Evolutionary conservation across 306 rosid species (phyloP).

Genomic region (Dryas drummondii): DNA sequence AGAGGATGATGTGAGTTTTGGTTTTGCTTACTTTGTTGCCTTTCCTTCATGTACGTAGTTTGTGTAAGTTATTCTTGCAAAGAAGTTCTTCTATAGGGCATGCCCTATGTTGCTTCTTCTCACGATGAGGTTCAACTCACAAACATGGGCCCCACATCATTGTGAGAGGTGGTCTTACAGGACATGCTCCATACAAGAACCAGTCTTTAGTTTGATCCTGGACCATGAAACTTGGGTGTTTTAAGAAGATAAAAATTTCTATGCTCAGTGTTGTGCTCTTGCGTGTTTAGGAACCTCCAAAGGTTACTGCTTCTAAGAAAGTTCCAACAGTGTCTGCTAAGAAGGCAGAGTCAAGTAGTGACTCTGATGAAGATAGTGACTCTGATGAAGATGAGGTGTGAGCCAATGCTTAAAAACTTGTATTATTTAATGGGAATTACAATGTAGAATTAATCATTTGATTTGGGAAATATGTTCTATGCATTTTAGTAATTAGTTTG

Average conservation of each 20-base stretch:
- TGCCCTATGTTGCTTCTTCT: too few species aligned
- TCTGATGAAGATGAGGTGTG: slow-evolving; percentile 27
- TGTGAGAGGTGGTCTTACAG: too few species aligned
- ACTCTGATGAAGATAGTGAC: slow-evolving; percentile 33
- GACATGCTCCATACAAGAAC: too few species aligned
- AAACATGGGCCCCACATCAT: too few species aligned
- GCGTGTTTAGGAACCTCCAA: slow-evolving; percentile 13
- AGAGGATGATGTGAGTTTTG: slow-evolving; percentile 24
- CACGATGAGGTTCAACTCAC: too few species aligned
- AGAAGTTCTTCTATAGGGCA: too few species aligned
- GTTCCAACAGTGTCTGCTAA: slow-evolving; percentile 13
- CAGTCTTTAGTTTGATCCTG: too few species aligned
- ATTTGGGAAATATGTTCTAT: background rate
- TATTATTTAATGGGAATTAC: background rate
- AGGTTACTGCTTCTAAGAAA: slow-evolving; percentile 1
- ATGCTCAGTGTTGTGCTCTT: background rate
- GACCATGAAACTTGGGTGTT: background rate
- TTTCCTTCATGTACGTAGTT: too few species aligned
- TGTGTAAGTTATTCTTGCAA: background rate
- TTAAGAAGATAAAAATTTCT: background rate
- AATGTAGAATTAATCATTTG: background rate
- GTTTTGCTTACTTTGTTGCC: too few species aligned
- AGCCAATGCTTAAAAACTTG: background rate
- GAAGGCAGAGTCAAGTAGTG: slow-evolving; percentile 17
- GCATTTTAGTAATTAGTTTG: background rate